A percentile compares a stretch with the other conserved stretches of the same genome.
These are phyloP conservation scores for Amylostereum areolatum DNA, from an alignment of 1,284 basidiomycete species.

Conservation along the genomic window DNA sequence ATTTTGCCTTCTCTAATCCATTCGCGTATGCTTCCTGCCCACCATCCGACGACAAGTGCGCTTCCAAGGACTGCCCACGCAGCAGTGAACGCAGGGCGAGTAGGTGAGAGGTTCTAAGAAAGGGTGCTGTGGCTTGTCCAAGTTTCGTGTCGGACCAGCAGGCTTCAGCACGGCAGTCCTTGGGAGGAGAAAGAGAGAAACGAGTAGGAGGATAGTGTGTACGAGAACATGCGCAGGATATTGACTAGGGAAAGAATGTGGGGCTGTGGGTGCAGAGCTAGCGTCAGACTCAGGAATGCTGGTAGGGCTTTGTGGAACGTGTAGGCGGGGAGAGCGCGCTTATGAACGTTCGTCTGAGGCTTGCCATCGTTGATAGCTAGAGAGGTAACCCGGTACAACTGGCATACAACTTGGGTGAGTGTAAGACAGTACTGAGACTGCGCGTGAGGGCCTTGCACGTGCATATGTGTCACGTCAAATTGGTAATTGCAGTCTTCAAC, in stretches of 20 bases:
- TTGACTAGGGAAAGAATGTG: conserved; percentile 5
- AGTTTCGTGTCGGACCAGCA: conserved; percentile 6
- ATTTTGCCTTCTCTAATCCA: conserved; percentile 13
- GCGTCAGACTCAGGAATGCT: background rate
- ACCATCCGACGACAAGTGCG: conserved; percentile 9
- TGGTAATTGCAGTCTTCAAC: too few relatives aligned
- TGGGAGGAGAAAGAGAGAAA: conserved; percentile 11
- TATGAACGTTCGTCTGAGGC: too few relatives aligned
- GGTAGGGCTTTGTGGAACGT: too few relatives aligned
- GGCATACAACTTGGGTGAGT: too few relatives aligned
- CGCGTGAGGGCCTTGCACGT: too few relatives aligned
- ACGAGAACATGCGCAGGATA: conserved; percentile 12
- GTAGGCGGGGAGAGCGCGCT: too few relatives aligned
- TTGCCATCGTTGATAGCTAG: too few relatives aligned
- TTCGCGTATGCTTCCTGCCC: conserved; percentile 11
- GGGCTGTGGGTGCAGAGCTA: background rate
- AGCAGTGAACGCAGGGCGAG: conserved; percentile 10
- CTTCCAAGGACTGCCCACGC: conserved; percentile 11
- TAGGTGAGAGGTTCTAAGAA: conserved; percentile 12
- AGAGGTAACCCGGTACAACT: too few relatives aligned
- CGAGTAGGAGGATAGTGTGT: conserved; percentile 10
- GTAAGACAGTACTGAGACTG: too few relatives aligned
- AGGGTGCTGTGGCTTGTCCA: conserved; percentile 13
- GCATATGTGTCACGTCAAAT: too few relatives aligned
- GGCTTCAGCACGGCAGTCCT: conserved; percentile 5